These are phyloP conservation scores for Botrytis galanthina DNA, from an alignment of 2,329 filamentous ascomycete species.

Conservation along the genomic window DNA sequence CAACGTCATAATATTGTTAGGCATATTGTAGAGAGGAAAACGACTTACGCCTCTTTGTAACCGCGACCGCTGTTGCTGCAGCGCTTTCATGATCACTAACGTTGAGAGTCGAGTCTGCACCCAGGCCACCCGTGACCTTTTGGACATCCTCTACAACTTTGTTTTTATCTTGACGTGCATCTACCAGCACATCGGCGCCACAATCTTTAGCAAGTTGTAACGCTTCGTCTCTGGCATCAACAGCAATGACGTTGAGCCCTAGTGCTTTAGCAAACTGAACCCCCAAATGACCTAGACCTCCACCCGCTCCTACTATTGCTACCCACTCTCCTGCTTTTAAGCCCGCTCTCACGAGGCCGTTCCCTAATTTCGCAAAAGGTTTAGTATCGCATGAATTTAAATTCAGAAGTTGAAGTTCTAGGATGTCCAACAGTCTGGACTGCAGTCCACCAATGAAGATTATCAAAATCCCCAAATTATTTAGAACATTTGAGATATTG, in stretches of 20 bases:
- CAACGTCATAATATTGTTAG: not conserved
- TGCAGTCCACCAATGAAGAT: too few species aligned
- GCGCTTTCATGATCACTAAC: constrained; percentile 52
- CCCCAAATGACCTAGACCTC: constrained; percentile 54
- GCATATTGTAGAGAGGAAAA: not conserved
- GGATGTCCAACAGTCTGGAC: too few species aligned
- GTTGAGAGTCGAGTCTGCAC: constrained; percentile 53
- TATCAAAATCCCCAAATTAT: too few species aligned
- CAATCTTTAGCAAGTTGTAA: constrained; percentile 46
- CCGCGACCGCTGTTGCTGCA: constrained; percentile 50
- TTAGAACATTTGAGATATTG: too few species aligned
- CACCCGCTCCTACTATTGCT: constrained; percentile 49
- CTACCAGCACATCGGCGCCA: constrained; percentile 53
- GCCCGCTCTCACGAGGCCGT: constrained; percentile 40
- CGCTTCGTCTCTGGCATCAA: constrained; percentile 49
- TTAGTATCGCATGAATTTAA: not conserved
- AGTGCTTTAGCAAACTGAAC: constrained; percentile 49
- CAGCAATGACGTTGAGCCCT: constrained; percentile 50
- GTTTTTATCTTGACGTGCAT: constrained; percentile 50
- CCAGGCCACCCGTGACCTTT: constrained; percentile 47
- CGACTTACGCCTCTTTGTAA: constrained; percentile 54
- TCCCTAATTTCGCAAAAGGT: constrained; percentile 21
- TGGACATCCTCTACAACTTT: constrained; percentile 48
- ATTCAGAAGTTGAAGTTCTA: too few species aligned
- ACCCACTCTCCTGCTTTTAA: constrained; percentile 41